These are phyloP conservation scores for Solanum sparsipilum DNA, from an alignment of 257 asterid genomes.

Conservation along the genomic window DNA sequence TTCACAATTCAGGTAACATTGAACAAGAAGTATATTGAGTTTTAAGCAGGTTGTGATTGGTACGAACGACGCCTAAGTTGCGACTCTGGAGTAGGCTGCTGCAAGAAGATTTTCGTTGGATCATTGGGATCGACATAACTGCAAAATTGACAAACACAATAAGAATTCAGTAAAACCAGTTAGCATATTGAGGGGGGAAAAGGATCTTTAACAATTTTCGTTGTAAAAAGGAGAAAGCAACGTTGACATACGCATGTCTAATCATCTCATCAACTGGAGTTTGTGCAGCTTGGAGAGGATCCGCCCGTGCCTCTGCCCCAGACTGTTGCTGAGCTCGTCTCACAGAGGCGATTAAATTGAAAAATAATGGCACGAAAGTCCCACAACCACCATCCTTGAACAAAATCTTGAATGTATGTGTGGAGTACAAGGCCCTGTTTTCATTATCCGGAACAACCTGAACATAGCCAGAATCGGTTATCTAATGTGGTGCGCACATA, in stretches of 20 bases:
- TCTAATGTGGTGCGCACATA: not conserved
- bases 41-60: constrained; percentile 37
- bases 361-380: constrained; percentile 79
- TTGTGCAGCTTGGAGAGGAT: constrained; percentile 93
- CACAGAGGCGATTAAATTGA: constrained; percentile 68
- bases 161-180: not conserved
- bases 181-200: not conserved
- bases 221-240: not conserved
- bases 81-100: constrained; percentile 76
- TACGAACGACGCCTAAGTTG: constrained; percentile 89
- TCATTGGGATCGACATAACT: constrained; percentile 94
- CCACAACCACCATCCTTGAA: constrained; percentile 99
- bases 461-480: not conserved
- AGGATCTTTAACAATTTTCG: not conserved
- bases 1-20: not conserved
- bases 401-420: constrained; percentile 85
- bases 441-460: constrained; percentile 91
- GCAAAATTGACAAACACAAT: constrained; percentile 13
- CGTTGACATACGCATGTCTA: constrained; percentile 62
- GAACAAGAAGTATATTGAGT: not conserved
- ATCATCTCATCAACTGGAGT: constrained; percentile 97
- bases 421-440: constrained; percentile 66
- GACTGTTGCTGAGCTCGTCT: constrained; percentile 55
- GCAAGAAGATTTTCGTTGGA: constrained; percentile 87
- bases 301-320: constrained; percentile 40